Conservation (phyloP, 1,284 basidiomycete species). For the Puccinia brachypodii region DNA sequence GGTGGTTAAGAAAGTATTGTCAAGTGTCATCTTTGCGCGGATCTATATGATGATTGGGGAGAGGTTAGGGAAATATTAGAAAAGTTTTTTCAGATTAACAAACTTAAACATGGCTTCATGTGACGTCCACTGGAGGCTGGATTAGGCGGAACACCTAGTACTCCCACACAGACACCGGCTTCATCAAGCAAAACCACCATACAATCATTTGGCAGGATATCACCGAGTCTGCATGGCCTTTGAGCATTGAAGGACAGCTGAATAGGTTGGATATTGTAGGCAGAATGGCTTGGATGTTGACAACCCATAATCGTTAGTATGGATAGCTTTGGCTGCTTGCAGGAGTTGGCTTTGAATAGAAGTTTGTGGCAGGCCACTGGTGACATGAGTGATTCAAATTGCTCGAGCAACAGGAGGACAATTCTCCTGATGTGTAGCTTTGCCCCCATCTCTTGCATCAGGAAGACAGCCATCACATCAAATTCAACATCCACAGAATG, state of each 20-base stretch:
- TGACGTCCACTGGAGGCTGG: neutral
- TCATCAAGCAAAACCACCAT: neutral
- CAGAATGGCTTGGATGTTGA: neutral
- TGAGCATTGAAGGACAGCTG: neutral
- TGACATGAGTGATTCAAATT: neutral
- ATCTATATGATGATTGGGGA: too few species aligned
- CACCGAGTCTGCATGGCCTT: neutral
- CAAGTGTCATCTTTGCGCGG: neutral
- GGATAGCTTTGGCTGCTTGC: neutral
- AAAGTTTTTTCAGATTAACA: too few species aligned
- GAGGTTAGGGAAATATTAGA: neutral
- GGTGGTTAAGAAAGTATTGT: neutral
- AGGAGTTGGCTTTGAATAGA: neutral
- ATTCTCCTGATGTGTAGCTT: neutral
- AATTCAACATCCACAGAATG: neutral
- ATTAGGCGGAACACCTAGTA: neutral
- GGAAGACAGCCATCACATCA: neutral
- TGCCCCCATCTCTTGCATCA: neutral
- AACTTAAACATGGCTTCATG: neutral
- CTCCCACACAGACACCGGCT: neutral
- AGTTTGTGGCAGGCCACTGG: neutral
- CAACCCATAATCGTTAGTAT: neutral
- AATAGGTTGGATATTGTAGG: neutral
- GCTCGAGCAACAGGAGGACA: neutral
- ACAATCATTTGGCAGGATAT: neutral